phyloP scores from a whole-genome alignment of 192 early-diverging fungal species.

The Coemansia sp. region DNA sequence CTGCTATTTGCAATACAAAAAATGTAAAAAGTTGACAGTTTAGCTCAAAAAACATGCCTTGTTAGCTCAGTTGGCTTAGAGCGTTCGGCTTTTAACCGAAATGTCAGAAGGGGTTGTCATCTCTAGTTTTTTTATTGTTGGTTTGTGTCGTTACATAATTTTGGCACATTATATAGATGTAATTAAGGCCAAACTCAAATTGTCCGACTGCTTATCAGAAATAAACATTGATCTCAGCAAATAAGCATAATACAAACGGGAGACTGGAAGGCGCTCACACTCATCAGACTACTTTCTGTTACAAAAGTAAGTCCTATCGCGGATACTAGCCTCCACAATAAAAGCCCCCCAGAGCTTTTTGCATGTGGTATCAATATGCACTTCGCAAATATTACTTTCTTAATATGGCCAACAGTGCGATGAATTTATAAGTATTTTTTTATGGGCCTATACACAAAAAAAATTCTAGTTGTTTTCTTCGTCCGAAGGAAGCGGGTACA shows the following conservation, averaged over 20 bases:
- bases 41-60: constrained; percentile 7
- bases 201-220: constrained; percentile 11
- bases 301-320: constrained; percentile 5
- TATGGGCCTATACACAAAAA: background rate
- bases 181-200: constrained; percentile 31
- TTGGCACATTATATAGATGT: constrained; percentile 17
- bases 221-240: constrained; percentile 14
- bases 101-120: too few relatives aligned
- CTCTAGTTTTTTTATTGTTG: too few relatives aligned
- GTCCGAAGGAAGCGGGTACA: constrained; percentile 45
- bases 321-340: constrained; percentile 26
- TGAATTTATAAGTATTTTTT: background rate
- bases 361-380: background rate
- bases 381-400: background rate
- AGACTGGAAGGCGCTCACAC: constrained; percentile 21
- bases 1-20: background rate
- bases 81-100: constrained; percentile 40
- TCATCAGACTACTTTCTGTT: constrained; percentile 7
- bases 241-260: background rate
- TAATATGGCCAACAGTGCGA: background rate
- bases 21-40: background rate
- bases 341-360: background rate
- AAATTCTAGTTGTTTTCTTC: constrained; percentile 17
- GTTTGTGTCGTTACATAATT: constrained; percentile 26
- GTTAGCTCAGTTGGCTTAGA: constrained; percentile 34